These are phyloP conservation scores for Peronospora tabacina DNA, from an alignment of 352 stramenopile species.

Conservation along the genomic window DNA sequence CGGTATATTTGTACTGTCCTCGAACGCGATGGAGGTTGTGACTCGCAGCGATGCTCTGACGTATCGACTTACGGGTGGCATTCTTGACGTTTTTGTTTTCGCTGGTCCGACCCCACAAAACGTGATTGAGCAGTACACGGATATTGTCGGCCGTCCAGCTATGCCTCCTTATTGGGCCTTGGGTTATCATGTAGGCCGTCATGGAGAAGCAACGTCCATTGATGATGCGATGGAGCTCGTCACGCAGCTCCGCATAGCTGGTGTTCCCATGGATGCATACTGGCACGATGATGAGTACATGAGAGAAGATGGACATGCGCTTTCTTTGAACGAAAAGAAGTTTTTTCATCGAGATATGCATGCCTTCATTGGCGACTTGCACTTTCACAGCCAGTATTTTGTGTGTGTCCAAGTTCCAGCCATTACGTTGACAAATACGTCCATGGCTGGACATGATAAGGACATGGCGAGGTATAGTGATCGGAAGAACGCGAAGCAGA, in stretches of 20 bases:
- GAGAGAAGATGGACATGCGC: constrained; percentile 25
- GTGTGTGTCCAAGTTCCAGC: constrained; percentile 61
- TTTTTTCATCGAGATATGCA: constrained; percentile 39
- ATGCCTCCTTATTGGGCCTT: constrained; percentile 83
- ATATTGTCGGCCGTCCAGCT: constrained; percentile 57
- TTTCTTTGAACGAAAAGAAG: constrained; percentile 54
- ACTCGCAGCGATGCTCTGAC: constrained; percentile 54
- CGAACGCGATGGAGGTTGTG: constrained; percentile 84
- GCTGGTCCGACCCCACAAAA: constrained; percentile 43
- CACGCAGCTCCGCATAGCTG: constrained; percentile 30
- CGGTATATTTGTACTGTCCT: constrained; percentile 71
- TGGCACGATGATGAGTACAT: constrained; percentile 71
- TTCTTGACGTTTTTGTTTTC: constrained; percentile 81
- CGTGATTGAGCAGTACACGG: constrained; percentile 68
- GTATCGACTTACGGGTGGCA: constrained; percentile 68
- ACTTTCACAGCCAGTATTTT: constrained; percentile 77
- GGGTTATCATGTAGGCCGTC: constrained; percentile 70
- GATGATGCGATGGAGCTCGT: constrained; percentile 24
- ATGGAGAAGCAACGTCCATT: constrained; percentile 18
- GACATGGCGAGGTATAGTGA: constrained; percentile 9
- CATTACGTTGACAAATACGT: constrained; percentile 29
- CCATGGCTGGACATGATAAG: background rate
- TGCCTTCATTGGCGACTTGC: constrained; percentile 66
- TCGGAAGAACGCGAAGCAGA: background rate
- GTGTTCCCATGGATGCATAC: constrained; percentile 67